phyloP scores from a whole-genome alignment of 306 rosid genomes.

The Glycine latifolia region DNA sequence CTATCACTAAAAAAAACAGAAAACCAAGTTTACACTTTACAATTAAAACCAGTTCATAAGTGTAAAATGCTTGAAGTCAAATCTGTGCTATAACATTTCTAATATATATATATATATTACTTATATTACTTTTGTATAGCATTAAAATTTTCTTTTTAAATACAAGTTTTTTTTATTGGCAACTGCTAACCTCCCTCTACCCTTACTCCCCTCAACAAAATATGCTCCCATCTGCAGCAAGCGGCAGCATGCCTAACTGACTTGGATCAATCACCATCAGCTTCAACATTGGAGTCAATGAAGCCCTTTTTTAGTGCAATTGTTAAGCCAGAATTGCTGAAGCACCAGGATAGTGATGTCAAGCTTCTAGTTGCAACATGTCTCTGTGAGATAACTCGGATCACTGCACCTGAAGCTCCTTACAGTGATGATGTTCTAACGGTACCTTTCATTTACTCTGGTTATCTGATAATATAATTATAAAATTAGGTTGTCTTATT shows the following conservation, averaged over 20 bases:
- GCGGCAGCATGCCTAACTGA: constrained; percentile 82
- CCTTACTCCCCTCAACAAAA: constrained; percentile 11
- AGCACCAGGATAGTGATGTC: constrained; percentile 85
- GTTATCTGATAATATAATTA: constrained; percentile 39
- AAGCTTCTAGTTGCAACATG: constrained; percentile 93
- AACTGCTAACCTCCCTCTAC: constrained; percentile 21
- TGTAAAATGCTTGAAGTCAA: constrained; percentile 44
- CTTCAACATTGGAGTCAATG: constrained; percentile 79
- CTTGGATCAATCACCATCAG: constrained; percentile 85
- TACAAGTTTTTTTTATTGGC: constrained; percentile 39
- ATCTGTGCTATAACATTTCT: constrained; percentile 22
- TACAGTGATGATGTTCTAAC: constrained; percentile 84
- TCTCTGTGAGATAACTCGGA: constrained; percentile 95
- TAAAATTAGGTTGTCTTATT: constrained; percentile 35
- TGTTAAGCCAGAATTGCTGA: constrained; percentile 90
- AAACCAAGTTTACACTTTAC: constrained; percentile 12
- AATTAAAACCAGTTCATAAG: constrained; percentile 28
- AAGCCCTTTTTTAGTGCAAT: constrained; percentile 81
- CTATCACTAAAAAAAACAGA: neutral
- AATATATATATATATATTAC: neutral
- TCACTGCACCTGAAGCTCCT: constrained; percentile 99
- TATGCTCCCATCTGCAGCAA: constrained; percentile 72
- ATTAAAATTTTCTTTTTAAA: constrained; percentile 18
- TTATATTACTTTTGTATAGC: neutral
- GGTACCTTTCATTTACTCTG: constrained; percentile 60